Evolutionary conservation across 2,329 filamentous ascomycete species (phyloP).

Genomic region (Fusarium sp.): DNA sequence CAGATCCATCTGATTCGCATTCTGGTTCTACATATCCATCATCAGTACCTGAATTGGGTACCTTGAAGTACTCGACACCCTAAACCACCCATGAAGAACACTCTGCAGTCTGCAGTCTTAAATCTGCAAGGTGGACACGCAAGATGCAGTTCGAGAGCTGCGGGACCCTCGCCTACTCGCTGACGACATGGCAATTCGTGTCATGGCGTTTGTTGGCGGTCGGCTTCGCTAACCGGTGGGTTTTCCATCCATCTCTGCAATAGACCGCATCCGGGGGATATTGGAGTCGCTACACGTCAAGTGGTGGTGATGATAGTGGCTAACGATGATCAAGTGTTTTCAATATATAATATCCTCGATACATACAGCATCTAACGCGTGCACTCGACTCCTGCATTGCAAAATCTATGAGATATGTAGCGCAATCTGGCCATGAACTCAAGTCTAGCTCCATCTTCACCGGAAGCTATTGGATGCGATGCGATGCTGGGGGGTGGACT

Average conservation of each 20-base stretch:
- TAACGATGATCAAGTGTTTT: neutral
- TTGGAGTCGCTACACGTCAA: constrained; percentile 4
- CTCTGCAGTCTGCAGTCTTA: constrained; percentile 6
- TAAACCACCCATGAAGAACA: constrained; percentile 23
- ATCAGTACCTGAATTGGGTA: neutral
- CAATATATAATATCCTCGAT: neutral
- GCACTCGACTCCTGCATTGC: neutral
- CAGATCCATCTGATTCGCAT: neutral
- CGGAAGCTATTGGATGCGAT: constrained; percentile 35
- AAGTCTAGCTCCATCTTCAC: constrained; percentile 17
- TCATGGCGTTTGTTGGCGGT: constrained; percentile 31
- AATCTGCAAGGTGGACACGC: constrained; percentile 28
- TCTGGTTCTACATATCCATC: constrained; percentile 1
- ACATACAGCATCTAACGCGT: neutral
- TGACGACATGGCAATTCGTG: constrained; percentile 39
- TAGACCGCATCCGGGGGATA: constrained; percentile 34
- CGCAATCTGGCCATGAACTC: constrained; percentile 8
- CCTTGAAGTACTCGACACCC: neutral
- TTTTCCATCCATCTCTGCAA: constrained; percentile 21
- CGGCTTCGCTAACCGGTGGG: constrained; percentile 3
- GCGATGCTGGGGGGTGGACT: constrained; percentile 38
- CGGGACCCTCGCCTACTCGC: constrained; percentile 30
- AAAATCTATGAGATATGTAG: constrained; percentile 3
- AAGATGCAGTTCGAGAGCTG: constrained; percentile 41
- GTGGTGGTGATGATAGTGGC: constrained; percentile 3